Evolutionary conservation across 2,329 filamentous ascomycete genomes (phyloP).

Genomic region (Pseudogymnoascus sp.): DNA sequence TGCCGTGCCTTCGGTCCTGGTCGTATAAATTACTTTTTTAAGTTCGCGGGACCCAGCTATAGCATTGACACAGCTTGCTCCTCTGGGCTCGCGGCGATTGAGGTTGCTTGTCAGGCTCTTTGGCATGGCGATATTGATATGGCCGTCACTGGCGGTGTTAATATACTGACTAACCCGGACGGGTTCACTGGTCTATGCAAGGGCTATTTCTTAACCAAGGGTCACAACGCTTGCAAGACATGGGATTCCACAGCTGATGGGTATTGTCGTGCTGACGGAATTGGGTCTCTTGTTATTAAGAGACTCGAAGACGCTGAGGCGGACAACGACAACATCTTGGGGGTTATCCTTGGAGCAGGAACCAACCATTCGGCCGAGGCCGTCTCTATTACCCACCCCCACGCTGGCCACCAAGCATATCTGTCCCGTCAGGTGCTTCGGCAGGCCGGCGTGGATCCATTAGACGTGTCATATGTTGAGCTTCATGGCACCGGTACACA

Average conservation of each 20-base stretch:
- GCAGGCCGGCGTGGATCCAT: slow-evolving; percentile 60
- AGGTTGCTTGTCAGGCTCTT: slow-evolving; percentile 19
- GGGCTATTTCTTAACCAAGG: slow-evolving; percentile 12
- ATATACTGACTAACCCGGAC: slow-evolving; percentile 17
- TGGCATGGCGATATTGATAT: slow-evolving; percentile 18
- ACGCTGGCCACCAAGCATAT: slow-evolving; percentile 64
- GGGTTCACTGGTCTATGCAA: slow-evolving; percentile 23
- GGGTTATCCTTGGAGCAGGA: slow-evolving; percentile 46
- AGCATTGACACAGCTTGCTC: slow-evolving; percentile 34
- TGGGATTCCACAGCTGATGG: slow-evolving; percentile 41
- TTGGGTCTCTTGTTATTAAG: slow-evolving; percentile 40
- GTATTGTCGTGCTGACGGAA: slow-evolving; percentile 42
- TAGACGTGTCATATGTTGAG: slow-evolving; percentile 68
- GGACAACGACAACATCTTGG: slow-evolving; percentile 54
- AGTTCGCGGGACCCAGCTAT: slow-evolving; percentile 32
- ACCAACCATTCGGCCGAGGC: slow-evolving; percentile 76
- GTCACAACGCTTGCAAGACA: slow-evolving; percentile 36
- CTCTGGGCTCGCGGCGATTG: slow-evolving; percentile 27
- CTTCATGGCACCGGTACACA: slow-evolving; percentile 70
- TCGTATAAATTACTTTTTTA: slow-evolving; percentile 33
- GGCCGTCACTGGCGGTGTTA: slow-evolving; percentile 19
- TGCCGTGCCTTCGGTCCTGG: slow-evolving; percentile 13
- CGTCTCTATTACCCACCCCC: slow-evolving; percentile 73
- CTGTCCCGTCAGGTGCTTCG: slow-evolving; percentile 62
- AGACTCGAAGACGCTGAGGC: slow-evolving; percentile 58